A percentile compares a stretch with the other conserved stretches of the same genome.
phyloP scores from a whole-genome alignment of 225 moss, liverwort and hornwort genomes.

The Asterella californica region DNA sequence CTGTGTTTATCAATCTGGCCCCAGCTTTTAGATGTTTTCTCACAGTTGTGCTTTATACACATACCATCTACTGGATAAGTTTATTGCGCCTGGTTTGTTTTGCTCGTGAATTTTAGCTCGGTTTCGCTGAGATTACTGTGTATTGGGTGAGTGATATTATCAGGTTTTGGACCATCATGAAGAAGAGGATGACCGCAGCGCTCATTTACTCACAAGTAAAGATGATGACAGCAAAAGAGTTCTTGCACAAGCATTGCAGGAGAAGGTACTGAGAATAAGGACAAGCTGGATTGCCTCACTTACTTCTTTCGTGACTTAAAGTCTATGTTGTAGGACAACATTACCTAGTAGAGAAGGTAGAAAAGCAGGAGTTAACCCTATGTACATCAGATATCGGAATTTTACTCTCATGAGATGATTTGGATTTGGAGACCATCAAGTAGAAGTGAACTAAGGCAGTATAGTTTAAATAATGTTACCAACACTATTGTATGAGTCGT shows the following conservation, averaged over 20 bases:
- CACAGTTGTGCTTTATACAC: neutral
- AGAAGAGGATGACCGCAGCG: neutral
- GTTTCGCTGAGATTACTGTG: neutral
- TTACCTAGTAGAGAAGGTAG: neutral
- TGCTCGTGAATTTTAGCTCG: too few relatives aligned
- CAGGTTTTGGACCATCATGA: neutral
- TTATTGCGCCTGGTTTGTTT: neutral
- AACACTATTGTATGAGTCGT: too few relatives aligned
- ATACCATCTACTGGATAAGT: neutral
- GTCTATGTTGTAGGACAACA: neutral
- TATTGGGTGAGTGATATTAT: neutral
- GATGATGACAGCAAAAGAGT: constrained; percentile 64
- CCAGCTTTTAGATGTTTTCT: neutral
- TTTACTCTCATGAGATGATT: neutral
- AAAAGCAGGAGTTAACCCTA: too few relatives aligned
- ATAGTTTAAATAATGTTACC: neutral
- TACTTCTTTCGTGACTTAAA: neutral
- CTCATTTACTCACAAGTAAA: neutral
- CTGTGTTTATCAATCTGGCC: neutral
- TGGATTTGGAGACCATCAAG: neutral
- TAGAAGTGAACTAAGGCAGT: neutral
- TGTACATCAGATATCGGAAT: too few relatives aligned
- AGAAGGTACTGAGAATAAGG: constrained; percentile 55
- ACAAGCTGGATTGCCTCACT: neutral
- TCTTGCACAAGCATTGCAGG: constrained; percentile 87